Base-by-base conservation (phyloP, 2,329 filamentous ascomycete genomes). In the Cyanodermella asteris region DNA sequence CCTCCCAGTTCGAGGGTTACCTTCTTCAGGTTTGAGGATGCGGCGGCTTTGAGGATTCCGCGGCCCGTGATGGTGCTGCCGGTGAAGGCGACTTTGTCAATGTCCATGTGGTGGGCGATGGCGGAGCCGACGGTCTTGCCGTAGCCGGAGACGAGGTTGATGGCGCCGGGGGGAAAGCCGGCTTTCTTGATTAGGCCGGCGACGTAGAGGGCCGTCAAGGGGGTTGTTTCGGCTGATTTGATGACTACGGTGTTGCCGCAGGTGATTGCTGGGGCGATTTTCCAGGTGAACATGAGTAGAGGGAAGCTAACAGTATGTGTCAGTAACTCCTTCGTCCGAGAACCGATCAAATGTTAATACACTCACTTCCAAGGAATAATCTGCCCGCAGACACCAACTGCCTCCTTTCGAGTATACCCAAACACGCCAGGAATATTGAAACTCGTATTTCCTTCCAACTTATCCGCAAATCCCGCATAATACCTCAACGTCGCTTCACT, bases 321-420 rank as follows among this genome's bases (percentile, higher is more conserved):
- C n/a, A n/a, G n/a, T n/a, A n/a, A n/a, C n/a, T n/a, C n/a, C n/a
- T n/a, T n/a, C n/a, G n/a, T n/a, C n/a, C n/a, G n/a, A n/a, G n/a
- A n/a, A n/a, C n/a, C n/a, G n/a, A n/a, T n/a, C n/a, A n/a, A n/a
- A n/a, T n/a, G n/a, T n/a, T n/a, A n/a, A n/a, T n/a, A n/a, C n/a
- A n/a, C n/a, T n/a, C n/a, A n/a, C n/a, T 56, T 55, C 49, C 45
- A 54, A 4, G 50, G 43, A 5, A 44, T 42, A 30, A 53, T 52
- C 20, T 39, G 41, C 15, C 33, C 38, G 22, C 37, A 41, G 13
- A 42, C 38, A 11, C 41, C 41, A 3, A 34, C 30, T 7, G 37
- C 34, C 18, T 39, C 35, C 15, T 26, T 26, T 13, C 26, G 29
- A 24, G 13, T 28, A 30, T 18, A 18, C 7, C 8, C 8, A 12